phyloP scores from a whole-genome alignment of 805 yeast genomes.

The Hanseniaspora hatyaiensis region DNA sequence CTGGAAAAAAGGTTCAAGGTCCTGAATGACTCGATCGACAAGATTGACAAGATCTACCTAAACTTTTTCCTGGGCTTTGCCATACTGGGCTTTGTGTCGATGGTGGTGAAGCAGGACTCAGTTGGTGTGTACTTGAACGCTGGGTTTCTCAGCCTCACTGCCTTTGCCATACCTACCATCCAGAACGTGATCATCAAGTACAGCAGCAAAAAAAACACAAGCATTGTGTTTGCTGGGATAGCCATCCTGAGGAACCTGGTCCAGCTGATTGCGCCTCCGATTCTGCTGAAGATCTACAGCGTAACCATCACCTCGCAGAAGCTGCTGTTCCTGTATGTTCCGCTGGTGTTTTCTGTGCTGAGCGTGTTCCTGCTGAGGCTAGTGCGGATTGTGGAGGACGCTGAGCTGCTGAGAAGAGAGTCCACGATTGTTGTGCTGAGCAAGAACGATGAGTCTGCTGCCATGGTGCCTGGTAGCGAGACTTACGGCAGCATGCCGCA shows the following conservation, averaged over 20 bases:
- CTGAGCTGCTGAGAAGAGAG: constrained; percentile 19
- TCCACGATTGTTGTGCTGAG: constrained; percentile 4
- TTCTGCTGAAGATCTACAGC: constrained; percentile 39
- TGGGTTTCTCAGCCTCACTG: constrained; percentile 37
- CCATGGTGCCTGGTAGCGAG: not conserved
- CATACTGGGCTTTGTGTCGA: constrained; percentile 29
- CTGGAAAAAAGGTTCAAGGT: constrained; percentile 16
- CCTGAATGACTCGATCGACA: constrained; percentile 37
- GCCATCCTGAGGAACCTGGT: constrained; percentile 46
- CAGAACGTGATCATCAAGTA: constrained; percentile 52
- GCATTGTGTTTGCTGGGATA: constrained; percentile 63
- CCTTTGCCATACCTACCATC: constrained; percentile 45
- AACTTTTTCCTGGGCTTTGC: constrained; percentile 31
- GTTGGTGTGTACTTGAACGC: constrained; percentile 27
- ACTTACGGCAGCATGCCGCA: too few relatives aligned
- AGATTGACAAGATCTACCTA: constrained; percentile 36
- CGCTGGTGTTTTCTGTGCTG: constrained; percentile 19
- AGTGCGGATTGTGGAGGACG: constrained; percentile 21
- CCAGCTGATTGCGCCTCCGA: constrained; percentile 40
- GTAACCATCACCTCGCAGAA: constrained; percentile 33
- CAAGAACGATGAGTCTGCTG: not conserved
- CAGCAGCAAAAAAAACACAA: constrained; percentile 45
- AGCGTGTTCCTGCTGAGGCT: constrained; percentile 20
- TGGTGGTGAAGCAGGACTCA: constrained; percentile 23
- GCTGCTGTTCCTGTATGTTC: constrained; percentile 29